Evolutionary conservation across 2,329 filamentous ascomycete genomes (phyloP).

Genomic region (Fonsecaea multimorphosa): DNA sequence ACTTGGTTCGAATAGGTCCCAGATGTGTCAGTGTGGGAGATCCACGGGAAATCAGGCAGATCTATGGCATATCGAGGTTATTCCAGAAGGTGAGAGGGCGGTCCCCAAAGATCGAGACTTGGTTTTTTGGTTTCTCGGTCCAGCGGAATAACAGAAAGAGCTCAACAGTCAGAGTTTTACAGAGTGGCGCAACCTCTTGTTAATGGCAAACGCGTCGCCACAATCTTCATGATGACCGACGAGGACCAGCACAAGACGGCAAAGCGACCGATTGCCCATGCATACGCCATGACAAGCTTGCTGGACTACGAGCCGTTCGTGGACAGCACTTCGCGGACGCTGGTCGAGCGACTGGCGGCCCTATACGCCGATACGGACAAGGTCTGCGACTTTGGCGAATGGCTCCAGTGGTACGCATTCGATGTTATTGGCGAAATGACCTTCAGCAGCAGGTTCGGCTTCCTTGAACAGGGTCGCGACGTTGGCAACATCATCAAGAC

Average conservation of each 20-base stretch:
- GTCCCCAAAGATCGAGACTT: not conserved
- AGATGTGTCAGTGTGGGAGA: slow-evolving; percentile 70
- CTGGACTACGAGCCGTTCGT: slow-evolving; percentile 69
- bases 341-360: slow-evolving; percentile 66
- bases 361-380: slow-evolving; percentile 52
- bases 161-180: slow-evolving; percentile 19
- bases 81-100: slow-evolving; percentile 21
- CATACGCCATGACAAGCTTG: slow-evolving; percentile 57
- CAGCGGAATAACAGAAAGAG: not conserved
- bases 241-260: slow-evolving; percentile 75
- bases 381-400: slow-evolving; percentile 45
- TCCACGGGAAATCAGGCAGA: slow-evolving; percentile 62
- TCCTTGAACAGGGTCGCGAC: slow-evolving; percentile 46
- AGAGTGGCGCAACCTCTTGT: slow-evolving; percentile 21
- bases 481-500: slow-evolving; percentile 47
- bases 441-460: slow-evolving; percentile 45
- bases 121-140: not conserved
- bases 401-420: slow-evolving; percentile 48
- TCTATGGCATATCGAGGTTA: slow-evolving; percentile 64
- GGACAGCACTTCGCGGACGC: slow-evolving; percentile 73
- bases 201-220: slow-evolving; percentile 69
- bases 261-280: slow-evolving; percentile 74
- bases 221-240: slow-evolving; percentile 77
- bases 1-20: slow-evolving; percentile 75
- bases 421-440: slow-evolving; percentile 44